These are phyloP conservation scores for Mortierella sp. DNA, from an alignment of 371 early-diverging fungal genomes.

Conservation along the genomic window DNA sequence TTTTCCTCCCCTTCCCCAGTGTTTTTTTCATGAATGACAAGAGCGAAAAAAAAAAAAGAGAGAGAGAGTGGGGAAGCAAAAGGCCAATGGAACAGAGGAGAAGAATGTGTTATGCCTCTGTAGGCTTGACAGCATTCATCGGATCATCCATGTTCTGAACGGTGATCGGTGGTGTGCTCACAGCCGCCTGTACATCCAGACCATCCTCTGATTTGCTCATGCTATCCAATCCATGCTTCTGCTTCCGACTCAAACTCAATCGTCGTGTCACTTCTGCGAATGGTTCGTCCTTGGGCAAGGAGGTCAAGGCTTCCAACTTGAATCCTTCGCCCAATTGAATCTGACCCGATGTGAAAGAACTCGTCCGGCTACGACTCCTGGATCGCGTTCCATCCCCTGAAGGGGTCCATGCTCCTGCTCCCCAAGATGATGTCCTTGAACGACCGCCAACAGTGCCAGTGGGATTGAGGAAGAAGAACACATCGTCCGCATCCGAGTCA, in stretches of 20 bases:
- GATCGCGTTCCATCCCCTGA: slow-evolving; percentile 47
- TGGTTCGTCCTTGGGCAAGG: slow-evolving; percentile 53
- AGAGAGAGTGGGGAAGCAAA: not conserved
- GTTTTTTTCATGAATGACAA: no score
- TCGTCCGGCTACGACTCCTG: slow-evolving; percentile 56
- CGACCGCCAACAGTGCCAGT: slow-evolving; percentile 50
- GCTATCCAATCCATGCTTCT: slow-evolving; percentile 15
- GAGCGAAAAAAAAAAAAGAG: slow-evolving; percentile 3
- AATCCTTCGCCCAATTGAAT: slow-evolving; percentile 56
- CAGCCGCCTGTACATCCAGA: no score
- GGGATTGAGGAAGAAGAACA: slow-evolving; percentile 61
- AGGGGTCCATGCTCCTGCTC: slow-evolving; percentile 37
- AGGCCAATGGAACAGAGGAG: no score
- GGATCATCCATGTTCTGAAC: slow-evolving; percentile 43
- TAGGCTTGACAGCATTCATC: slow-evolving; percentile 22
- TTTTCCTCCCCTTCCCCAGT: no score
- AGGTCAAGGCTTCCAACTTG: slow-evolving; percentile 65
- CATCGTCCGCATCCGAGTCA: slow-evolving; percentile 62
- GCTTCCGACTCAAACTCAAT: slow-evolving; percentile 36
- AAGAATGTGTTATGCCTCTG: slow-evolving; percentile 25
- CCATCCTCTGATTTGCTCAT: no score
- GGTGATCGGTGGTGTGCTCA: slow-evolving; percentile 46
- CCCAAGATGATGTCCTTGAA: slow-evolving; percentile 49
- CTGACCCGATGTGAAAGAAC: slow-evolving; percentile 52
- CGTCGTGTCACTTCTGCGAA: slow-evolving; percentile 53